Conservation (phyloP, 768 basidiomycete genomes). For the Phylloporus rhodoxanthus region DNA sequence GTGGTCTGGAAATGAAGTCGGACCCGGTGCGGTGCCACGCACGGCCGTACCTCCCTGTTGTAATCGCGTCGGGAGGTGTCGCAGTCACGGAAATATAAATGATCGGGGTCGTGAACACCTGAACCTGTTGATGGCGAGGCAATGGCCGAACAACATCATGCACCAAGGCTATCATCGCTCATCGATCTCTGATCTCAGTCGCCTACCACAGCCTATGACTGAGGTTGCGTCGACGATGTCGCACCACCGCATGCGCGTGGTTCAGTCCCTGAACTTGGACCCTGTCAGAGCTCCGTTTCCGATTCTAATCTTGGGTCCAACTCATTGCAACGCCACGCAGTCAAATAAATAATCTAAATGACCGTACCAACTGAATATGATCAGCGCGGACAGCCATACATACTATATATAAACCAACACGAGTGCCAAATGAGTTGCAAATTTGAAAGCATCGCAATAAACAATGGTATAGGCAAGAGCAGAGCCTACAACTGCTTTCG, state of each 20-base stretch:
- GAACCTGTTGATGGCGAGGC: neutral
- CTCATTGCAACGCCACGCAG: neutral
- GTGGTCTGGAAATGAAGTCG: slow-evolving; percentile 14
- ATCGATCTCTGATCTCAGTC: neutral
- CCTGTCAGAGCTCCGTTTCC: neutral
- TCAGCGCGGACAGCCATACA: neutral
- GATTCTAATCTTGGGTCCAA: neutral
- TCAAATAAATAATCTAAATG: neutral
- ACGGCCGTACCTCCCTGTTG: slow-evolving; percentile 6
- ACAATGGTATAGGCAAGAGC: neutral
- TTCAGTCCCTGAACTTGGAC: neutral
- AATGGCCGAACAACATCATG: neutral
- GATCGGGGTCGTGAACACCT: slow-evolving; percentile 1
- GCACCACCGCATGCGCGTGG: neutral
- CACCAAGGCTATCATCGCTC: neutral
- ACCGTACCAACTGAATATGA: neutral
- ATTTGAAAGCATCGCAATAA: neutral
- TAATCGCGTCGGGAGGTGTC: slow-evolving; percentile 5
- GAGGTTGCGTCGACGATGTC: neutral
- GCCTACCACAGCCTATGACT: neutral
- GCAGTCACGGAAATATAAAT: slow-evolving; percentile 1
- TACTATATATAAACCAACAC: neutral
- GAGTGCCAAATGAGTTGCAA: neutral
- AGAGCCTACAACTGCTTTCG: slow-evolving; percentile 10
- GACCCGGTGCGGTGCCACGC: slow-evolving; percentile 8